Conservation (phyloP, 2,329 filamentous ascomycete species). For the Canariomyces notabilis region DNA sequence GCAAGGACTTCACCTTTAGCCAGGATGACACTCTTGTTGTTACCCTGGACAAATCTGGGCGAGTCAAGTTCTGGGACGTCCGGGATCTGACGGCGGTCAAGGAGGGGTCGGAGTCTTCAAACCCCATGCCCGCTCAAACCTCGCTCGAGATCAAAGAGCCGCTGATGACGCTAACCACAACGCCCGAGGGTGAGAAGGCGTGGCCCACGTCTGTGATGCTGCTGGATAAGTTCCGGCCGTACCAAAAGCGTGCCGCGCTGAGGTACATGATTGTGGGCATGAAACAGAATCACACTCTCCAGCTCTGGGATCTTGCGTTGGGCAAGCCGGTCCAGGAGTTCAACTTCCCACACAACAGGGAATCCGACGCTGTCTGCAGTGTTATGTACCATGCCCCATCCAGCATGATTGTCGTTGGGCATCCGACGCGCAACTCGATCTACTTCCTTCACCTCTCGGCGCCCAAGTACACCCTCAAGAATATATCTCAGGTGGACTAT, state of each 20-base stretch:
- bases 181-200: conserved; percentile 83
- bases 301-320: conserved; percentile 95
- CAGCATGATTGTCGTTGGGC: conserved; percentile 89
- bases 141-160: conserved; percentile 79
- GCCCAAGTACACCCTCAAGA: conserved; percentile 80
- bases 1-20: conserved; percentile 97
- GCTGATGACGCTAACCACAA: conserved; percentile 79
- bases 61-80: conserved; percentile 98
- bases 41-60: conserved; percentile 92
- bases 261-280: conserved; percentile 96
- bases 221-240: conserved; percentile 92
- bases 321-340: conserved; percentile 96
- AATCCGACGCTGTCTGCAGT: conserved; percentile 96
- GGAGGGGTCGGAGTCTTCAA: conserved; percentile 46
- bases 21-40: conserved; percentile 93
- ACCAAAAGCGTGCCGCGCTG: conserved; percentile 81
- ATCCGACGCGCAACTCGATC: conserved; percentile 93
- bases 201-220: conserved; percentile 96
- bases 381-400: conserved; percentile 89
- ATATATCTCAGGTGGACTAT: conserved; percentile 82
- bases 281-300: conserved; percentile 98
- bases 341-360: conserved; percentile 90
- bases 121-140: conserved; percentile 49
- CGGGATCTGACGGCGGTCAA: conserved; percentile 62
- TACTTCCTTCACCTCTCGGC: conserved; percentile 96